phyloP scores from a whole-genome alignment of 2,329 filamentous ascomycete genomes.

The Aspergillus aculeatus region DNA sequence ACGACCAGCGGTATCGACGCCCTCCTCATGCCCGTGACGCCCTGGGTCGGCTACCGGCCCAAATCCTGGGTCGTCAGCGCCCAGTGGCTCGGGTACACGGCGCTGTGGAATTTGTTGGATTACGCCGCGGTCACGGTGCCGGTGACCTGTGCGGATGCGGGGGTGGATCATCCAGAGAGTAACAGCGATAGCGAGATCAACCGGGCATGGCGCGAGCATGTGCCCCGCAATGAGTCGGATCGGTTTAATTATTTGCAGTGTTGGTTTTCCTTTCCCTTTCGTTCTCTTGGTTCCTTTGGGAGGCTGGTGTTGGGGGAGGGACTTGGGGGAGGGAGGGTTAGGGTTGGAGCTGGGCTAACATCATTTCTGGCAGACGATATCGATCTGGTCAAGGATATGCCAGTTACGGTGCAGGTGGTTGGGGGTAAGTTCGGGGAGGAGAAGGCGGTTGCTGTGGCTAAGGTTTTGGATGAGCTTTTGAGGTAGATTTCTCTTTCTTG shows the following conservation, averaged over 20 bases:
- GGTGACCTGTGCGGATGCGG: slow-evolving; percentile 46
- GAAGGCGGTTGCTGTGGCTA: slow-evolving; percentile 31
- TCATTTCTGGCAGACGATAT: slow-evolving; percentile 25
- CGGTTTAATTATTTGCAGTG: slow-evolving; percentile 44
- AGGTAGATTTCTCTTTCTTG: neutral
- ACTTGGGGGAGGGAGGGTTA: neutral
- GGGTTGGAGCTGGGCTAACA: neutral
- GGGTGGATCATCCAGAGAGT: slow-evolving; percentile 22
- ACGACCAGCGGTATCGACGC: slow-evolving; percentile 28
- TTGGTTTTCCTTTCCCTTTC: slow-evolving; percentile 7
- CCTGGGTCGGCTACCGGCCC: slow-evolving; percentile 30
- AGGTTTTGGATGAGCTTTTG: slow-evolving; percentile 29
- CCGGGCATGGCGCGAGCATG: slow-evolving; percentile 30
- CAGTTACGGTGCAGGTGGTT: slow-evolving; percentile 34
- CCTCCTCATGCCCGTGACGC: slow-evolving; percentile 29
- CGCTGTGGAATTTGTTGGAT: slow-evolving; percentile 38
- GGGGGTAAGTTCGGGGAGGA: slow-evolving; percentile 36
- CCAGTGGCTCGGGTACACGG: slow-evolving; percentile 37
- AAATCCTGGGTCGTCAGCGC: slow-evolving; percentile 32
- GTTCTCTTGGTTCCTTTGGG: slow-evolving; percentile 4
- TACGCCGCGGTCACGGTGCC: slow-evolving; percentile 35
- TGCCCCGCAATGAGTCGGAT: slow-evolving; percentile 48
- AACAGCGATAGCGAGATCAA: slow-evolving; percentile 13
- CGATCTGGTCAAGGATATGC: slow-evolving; percentile 32
- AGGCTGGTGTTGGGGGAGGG: neutral